Evolutionary conservation across 2,329 filamentous ascomycete genomes (phyloP).

Genomic region (Malbranchea zuffiana): DNA sequence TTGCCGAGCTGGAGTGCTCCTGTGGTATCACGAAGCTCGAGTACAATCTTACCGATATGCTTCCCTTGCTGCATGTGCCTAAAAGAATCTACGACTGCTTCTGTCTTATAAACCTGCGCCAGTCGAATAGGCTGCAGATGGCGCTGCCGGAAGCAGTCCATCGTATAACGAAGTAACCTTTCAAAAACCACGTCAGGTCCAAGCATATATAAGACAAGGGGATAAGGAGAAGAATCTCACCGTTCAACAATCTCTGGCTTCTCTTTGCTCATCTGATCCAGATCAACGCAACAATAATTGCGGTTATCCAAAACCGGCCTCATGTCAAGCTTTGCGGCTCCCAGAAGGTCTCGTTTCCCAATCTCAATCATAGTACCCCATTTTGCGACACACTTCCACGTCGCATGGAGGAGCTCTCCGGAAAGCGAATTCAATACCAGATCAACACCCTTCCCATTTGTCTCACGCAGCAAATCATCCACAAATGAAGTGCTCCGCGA

Average conservation of each 20-base stretch:
- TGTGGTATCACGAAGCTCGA: conserved; percentile 13
- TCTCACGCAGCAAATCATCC: conserved; percentile 15
- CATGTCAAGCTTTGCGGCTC: conserved; percentile 13
- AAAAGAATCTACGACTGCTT: conserved; percentile 20
- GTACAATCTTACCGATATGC: conserved; percentile 31
- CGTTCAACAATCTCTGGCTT: not conserved
- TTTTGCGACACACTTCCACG: conserved; percentile 20
- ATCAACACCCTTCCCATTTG: conserved; percentile 19
- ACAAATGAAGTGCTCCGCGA: conserved; percentile 18
- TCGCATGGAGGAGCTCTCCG: conserved; percentile 20
- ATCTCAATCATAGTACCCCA: conserved; percentile 20
- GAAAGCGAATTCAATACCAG: conserved; percentile 23
- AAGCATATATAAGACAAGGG: too few species aligned
- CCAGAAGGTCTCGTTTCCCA: conserved; percentile 16
- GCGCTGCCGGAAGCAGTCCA: conserved; percentile 1
- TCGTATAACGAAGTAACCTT: not conserved
- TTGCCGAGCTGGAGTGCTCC: too few species aligned
- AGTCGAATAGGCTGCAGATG: conserved; percentile 23
- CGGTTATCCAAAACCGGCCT: conserved; percentile 14
- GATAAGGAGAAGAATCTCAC: conserved; percentile 6
- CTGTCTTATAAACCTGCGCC: conserved; percentile 19
- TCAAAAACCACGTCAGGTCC: not conserved
- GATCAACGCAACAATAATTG: conserved; percentile 14
- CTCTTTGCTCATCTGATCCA: conserved; percentile 3
- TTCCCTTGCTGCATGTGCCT: conserved; percentile 22